Evolutionary conservation across 2,329 filamentous ascomycete genomes (phyloP).

Genomic region (Pseudocercospora ulei): DNA sequence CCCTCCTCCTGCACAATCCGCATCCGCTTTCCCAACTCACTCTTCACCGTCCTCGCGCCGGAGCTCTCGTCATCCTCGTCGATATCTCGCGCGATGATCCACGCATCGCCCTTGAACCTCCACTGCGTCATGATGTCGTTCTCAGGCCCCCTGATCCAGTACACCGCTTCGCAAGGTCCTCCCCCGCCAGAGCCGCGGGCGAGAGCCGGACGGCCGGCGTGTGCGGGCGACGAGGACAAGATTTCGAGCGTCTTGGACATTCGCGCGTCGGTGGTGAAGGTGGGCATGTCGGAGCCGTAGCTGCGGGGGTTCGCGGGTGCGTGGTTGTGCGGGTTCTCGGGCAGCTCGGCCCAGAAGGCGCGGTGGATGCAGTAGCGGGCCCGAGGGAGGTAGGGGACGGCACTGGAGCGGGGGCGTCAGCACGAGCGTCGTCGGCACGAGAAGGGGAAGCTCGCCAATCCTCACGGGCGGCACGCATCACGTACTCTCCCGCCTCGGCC

Average conservation of each 20-base stretch:
- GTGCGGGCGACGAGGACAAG: constrained; percentile 44
- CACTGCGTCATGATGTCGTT: constrained; percentile 62
- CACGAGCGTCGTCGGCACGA: no score
- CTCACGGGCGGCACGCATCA: no score
- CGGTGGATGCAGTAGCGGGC: constrained; percentile 75
- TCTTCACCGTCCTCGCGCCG: constrained; percentile 51
- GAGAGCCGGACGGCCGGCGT: constrained; percentile 40
- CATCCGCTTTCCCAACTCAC: constrained; percentile 55
- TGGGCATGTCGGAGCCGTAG: constrained; percentile 67
- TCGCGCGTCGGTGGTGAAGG: constrained; percentile 77
- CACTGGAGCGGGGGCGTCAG: constrained; percentile 30
- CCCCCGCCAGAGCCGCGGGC: constrained; percentile 51
- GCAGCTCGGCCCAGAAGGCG: constrained; percentile 68
- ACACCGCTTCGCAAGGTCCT: constrained; percentile 68
- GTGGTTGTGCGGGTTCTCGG: constrained; percentile 61
- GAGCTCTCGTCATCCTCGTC: constrained; percentile 45
- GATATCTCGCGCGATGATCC: constrained; percentile 57
- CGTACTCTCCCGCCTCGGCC: constrained; percentile 19
- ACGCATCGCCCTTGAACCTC: constrained; percentile 68
- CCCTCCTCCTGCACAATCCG: constrained; percentile 42
- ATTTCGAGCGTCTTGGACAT: constrained; percentile 77
- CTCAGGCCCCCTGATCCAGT: constrained; percentile 54
- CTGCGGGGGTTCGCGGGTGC: constrained; percentile 59
- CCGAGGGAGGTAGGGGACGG: constrained; percentile 43
- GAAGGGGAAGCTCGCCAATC: no score